Base-by-base conservation (phyloP, 371 early-diverging fungal genomes). In the Mortierella sp. region DNA sequence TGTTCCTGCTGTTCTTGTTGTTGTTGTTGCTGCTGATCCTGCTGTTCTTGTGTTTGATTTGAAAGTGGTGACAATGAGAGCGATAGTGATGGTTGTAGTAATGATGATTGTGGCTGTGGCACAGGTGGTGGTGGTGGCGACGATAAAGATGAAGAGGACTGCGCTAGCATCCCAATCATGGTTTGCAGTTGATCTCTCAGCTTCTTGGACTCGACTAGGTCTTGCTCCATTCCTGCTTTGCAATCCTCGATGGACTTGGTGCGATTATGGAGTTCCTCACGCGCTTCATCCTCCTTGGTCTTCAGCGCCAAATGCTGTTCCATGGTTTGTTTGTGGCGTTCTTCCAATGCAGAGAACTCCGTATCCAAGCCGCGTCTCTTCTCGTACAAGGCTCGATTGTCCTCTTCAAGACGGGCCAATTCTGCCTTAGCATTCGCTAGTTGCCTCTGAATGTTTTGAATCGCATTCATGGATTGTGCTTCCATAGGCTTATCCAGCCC, bases 401-500 rank as follows among this genome's bases (percentile, higher is more conserved):
- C 60, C 40, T 59, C 34, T 25, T 55, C 59, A 31, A 74, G 43
- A 0, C 47, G 56, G 2, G 41, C 54, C 17, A 68, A 54, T 5
- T 54, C 47, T 28, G 56, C 53, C 49, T 57, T 63, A 19, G 76
- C 76, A 3, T 13, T 46, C 0, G 29, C 27, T 17, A 71, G 31
- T 19, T 51, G 25, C 17, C 48, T 55, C 21, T 65, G 65, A 17
- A 71, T 71, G 24, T 50, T 53, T 16, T 34, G 65, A 24, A 71
- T 71, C 1, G 54, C 16, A 25, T 64, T 71, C 22, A 28, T 17
- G 7, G 71, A 53, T 37, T 74, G 65, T 2, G 60, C 60, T 25
- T 60, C 76, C 52, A 74, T 64, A 2, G 68, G 63, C 22, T 31
- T 57, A 17, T 74, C 76, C 54, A 74, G 13, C 14, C 21, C 14